Base-by-base conservation (phyloP, 1,139 yeast species). In the Geotrichum carabidarum region DNA sequence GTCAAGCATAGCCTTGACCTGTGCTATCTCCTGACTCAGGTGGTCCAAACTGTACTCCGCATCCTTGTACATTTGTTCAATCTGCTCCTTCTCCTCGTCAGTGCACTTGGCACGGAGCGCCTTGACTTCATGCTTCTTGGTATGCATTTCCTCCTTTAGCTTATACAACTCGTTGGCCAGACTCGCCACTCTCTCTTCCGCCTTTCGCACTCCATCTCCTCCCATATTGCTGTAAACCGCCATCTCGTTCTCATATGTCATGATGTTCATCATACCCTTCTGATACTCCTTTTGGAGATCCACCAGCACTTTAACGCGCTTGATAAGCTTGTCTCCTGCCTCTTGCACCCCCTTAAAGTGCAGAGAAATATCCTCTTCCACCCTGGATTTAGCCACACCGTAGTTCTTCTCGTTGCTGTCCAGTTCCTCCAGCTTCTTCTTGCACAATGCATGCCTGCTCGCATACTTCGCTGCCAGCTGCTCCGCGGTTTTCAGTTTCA, bases 141-240 rank as follows among this genome's bases (percentile, higher is more conserved):
- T 51, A 12, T 60, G 61, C 5, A 62, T 54, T 40, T 62, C 55
- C 2, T 53, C 48, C 1, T 60, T 54, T 5, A 65, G 41, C 8
- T 57, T 52, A 2, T 60, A 54, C 4, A 58, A 57, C 41, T 64
- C 60, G 1, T 52, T 55, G 15, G 59, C 52, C 4, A 64, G 17
- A 5, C 56, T 60, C 1, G 56, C 57, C 4, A 64, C 38, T 44
- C 63, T 60, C 11, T 49, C 48, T 36, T 58, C 58, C 12, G 61
- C 34, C 12, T 63, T 63, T 32, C 59, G 60, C 50, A 59, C 57
- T 3, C 59, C 60, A 17, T 45, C 46, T 5, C 17, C 48, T 8
- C 58, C 46, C 8, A 60, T 43, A 12, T 35, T 18, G 11, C 38
- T 9, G 34, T 55, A 55, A n/a, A 43, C 22, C 1, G 22, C 8